Evolutionary conservation across 257 asterid species (phyloP).

Genomic region (Solanum sparsipilum): DNA sequence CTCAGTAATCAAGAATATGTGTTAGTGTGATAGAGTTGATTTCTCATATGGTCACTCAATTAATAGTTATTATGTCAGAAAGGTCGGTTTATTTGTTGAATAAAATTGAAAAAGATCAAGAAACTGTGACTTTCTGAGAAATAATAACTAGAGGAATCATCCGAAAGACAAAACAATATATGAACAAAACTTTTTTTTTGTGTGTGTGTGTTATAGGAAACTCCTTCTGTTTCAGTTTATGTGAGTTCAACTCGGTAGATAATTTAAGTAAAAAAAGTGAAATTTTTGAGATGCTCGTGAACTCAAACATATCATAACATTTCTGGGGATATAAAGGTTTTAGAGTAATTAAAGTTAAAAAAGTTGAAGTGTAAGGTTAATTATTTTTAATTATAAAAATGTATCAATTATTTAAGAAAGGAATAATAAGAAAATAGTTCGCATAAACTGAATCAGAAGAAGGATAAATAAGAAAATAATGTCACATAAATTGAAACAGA

Average conservation of each 20-base stretch:
- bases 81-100: neutral
- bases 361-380: neutral
- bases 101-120: neutral
- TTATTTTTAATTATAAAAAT: neutral
- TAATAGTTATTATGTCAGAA: neutral
- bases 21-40: neutral
- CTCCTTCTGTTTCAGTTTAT: neutral
- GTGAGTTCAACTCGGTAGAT: neutral
- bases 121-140: neutral
- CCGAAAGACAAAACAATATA: neutral
- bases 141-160: neutral
- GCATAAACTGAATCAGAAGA: neutral
- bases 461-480: too few relatives aligned
- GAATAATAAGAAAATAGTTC: neutral
- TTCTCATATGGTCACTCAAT: neutral
- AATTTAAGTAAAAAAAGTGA: neutral
- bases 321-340: neutral
- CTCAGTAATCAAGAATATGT: neutral
- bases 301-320: neutral
- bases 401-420: neutral
- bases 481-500: neutral
- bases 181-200: rapidly evolving
- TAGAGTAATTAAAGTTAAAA: neutral
- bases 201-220: neutral
- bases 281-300: neutral